Evolutionary conservation across 139 green algal genomes (phyloP), one percentile per base, ranked within the genome.

Genomic region (Pleodorina starrii): DNA sequence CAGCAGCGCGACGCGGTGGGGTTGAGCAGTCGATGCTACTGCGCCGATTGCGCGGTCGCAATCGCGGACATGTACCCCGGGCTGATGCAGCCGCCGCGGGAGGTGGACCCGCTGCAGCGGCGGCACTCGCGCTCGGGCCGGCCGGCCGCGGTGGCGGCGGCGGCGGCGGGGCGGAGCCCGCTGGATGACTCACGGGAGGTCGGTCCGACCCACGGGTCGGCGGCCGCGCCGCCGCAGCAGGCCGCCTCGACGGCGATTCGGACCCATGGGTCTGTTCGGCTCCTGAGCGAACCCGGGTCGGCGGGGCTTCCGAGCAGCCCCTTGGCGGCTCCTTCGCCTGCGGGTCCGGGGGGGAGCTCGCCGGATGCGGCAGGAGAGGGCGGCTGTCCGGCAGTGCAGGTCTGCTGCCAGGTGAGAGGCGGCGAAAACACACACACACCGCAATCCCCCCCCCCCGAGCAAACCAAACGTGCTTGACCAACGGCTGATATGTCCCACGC

Each of bases 41-140:
- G 84, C 84, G 35, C 2, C 3, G 84, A 89, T 3, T 89, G 84
- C 50, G 69, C 69, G 5, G 42, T 19, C 29, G 69, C 44, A 0
- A 89, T 89, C 14, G 50, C 50, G 25, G 84, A 89, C 19, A 82
- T 89, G 69, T 89, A 73, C 69, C 84, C 84, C 0, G 68, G n/a
- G 29, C 44, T 48, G 46, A 29, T 38, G 23, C 81, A 78, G 60
- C 54, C 74, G 46, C 44, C 36, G 48, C 48, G 44, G 14, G 27
- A 77, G 36, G 16, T 7, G 40, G 40, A 57, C 25, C 40, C 40
- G 42, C 43, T 59, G 7, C 72, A 17, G 42, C 72, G 32, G 54
- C 54, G 54, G 29, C 54, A 66, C 21, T 12, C 21, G 54, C 51
- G 51, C n/a, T 60, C 51, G 51, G 51, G 51, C 14, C 14, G 51